phyloP scores from a whole-genome alignment of 306 rosid species.

The Cicer judaicum region DNA sequence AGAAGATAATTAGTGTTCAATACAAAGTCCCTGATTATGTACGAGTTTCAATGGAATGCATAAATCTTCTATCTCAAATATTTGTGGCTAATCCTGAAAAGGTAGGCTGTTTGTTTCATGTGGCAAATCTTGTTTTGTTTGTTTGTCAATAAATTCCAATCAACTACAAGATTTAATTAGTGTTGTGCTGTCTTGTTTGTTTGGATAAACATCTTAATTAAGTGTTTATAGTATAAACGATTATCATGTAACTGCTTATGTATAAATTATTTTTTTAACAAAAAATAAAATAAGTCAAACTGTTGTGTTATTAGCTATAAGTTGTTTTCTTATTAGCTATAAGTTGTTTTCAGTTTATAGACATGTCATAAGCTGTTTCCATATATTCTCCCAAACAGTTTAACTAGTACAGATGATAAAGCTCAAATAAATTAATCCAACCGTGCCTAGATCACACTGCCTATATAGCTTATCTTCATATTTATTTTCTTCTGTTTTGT shows the following conservation, averaged over 20 bases:
- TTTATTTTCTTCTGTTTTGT: too few species aligned
- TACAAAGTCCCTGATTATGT: conserved; percentile 67
- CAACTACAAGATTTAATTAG: conserved; percentile 11
- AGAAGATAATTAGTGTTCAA: conserved; percentile 76
- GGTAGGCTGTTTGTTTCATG: conserved; percentile 50
- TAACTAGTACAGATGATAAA: too few species aligned
- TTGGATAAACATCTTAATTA: background rate
- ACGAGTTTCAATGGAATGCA: conserved; percentile 71
- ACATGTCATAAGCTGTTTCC: too few species aligned
- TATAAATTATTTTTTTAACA: background rate
- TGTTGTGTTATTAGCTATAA: too few species aligned
- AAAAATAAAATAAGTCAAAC: too few species aligned
- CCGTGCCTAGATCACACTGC: too few species aligned
- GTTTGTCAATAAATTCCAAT: background rate
- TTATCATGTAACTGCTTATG: background rate
- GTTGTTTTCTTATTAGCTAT: too few species aligned
- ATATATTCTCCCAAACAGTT: too few species aligned
- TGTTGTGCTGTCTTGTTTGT: background rate
- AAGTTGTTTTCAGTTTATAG: too few species aligned
- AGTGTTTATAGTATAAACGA: background rate
- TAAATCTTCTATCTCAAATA: conserved; percentile 69
- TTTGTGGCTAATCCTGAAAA: conserved; percentile 77
- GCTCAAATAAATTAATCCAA: too few species aligned
- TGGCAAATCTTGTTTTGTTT: conserved; percentile 25
- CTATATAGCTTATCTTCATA: too few species aligned